Evolutionary conservation across 2,329 filamentous ascomycete species (phyloP).

Genomic region (Pyrenochaeta sp.): DNA sequence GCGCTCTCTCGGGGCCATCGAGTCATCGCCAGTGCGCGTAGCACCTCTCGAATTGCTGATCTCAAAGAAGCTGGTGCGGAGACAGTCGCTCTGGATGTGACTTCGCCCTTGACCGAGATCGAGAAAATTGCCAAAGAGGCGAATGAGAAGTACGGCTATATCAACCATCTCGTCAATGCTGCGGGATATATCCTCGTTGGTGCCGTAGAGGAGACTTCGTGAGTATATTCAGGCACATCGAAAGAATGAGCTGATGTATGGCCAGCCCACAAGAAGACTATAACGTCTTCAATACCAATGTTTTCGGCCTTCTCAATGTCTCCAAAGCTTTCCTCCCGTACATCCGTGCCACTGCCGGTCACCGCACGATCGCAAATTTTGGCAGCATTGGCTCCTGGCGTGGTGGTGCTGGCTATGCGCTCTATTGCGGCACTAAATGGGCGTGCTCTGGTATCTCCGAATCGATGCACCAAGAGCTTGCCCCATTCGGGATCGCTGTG

Average conservation of each 20-base stretch:
- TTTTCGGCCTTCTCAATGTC: constrained; percentile 61
- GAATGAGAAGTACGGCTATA: constrained; percentile 50
- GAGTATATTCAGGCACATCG: constrained; percentile 38
- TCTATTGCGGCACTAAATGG: constrained; percentile 60
- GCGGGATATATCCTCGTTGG: constrained; percentile 57
- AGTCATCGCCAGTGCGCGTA: constrained; percentile 60
- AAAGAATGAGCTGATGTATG: too few species aligned
- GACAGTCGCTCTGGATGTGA: constrained; percentile 54
- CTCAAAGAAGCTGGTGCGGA: constrained; percentile 49
- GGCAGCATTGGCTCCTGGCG: constrained; percentile 56
- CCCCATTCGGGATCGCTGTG: constrained; percentile 55
- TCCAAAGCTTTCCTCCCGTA: constrained; percentile 59
- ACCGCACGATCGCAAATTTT: constrained; percentile 57
- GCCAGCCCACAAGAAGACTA: constrained; percentile 52
- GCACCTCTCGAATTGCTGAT: constrained; percentile 43
- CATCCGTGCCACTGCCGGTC: constrained; percentile 54
- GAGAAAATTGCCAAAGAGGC: constrained; percentile 48
- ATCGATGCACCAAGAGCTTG: constrained; percentile 54
- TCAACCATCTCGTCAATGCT: constrained; percentile 59
- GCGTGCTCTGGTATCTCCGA: constrained; percentile 56
- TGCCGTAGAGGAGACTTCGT: constrained; percentile 56
- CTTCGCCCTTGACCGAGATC: constrained; percentile 44
- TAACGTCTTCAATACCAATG: constrained; percentile 61
- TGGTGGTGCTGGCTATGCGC: constrained; percentile 49
- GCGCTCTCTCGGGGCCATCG: constrained; percentile 56